Base-by-base conservation (phyloP, 129 eudicot species). In the Chrysanthemum makinoi region DNA sequence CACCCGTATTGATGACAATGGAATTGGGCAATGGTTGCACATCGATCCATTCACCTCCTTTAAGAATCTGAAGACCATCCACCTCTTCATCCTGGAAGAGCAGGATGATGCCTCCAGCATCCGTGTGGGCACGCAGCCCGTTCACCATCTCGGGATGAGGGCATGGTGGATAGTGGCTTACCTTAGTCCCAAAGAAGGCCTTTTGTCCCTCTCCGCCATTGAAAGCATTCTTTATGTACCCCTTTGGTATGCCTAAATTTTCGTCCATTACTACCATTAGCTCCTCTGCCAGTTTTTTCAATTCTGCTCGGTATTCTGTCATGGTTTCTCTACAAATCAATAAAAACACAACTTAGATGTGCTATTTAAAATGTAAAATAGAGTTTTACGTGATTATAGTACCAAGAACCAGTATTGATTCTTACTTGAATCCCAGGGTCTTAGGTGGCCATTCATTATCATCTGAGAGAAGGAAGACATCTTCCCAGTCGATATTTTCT, bases 401-500 rank as follows among this genome's bases (percentile, higher is more conserved):
- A 22, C 28, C 14, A 62, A 63, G 56, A n/a, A 51, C 6, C 14
- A 51, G 56, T 51, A 51, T 35, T 33, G 13, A 26, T 16, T 47
- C 78, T 84, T 84, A 91, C 96, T 78, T 91, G 86, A 88, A 92
- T 54, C 81, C 83, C 9, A 74, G 78, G 67, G 79, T 84, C 46
- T 74, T 56, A 33, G 91, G 70, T 51, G 89, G 95, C 96, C 96
- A 88, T 51, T 83, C 82, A 26, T 77, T 86, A n/a, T 79, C 85
- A 59, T 92, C 95, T 0, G 95, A 56, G 65, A 92, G 87, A 55
- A 88, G 80, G 62, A 72, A 81, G 3, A 81, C 79, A 10, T 81
- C 95, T 46, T 90, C 97, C 97, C 97, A 90, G 48, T 90, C 97
- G 15, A 83, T 77, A 59, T 79, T 84, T 10, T 92, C 88, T n/a